Evolutionary conservation across 176 grass and related monocot genomes (phyloP).

Genomic region (Eremochloa ophiuroides): DNA sequence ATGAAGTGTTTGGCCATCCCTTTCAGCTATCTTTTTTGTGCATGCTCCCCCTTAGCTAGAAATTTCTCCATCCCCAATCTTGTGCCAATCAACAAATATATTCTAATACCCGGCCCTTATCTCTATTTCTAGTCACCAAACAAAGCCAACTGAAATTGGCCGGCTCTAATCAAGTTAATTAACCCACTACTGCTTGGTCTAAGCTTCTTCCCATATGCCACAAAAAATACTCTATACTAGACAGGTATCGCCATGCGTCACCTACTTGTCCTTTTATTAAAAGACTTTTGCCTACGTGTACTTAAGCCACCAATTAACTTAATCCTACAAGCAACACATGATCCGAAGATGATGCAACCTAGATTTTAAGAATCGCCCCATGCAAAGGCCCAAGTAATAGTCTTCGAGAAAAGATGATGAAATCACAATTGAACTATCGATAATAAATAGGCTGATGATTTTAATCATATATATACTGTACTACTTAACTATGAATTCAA

Average conservation of each 20-base stretch:
- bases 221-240: constrained; percentile 8
- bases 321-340: constrained; percentile 50
- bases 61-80: constrained; percentile 32
- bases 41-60: constrained; percentile 34
- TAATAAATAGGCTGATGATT: not conserved
- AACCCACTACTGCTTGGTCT: not conserved
- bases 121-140: not conserved
- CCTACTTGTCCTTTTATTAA: constrained; percentile 54
- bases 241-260: constrained; percentile 35
- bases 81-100: constrained; percentile 15
- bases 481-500: not conserved
- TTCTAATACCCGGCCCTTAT: not conserved
- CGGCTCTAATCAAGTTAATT: not conserved
- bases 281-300: constrained; percentile 56
- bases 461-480: not conserved
- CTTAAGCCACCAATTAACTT: constrained; percentile 38
- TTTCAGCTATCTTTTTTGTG: constrained; percentile 48
- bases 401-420: constrained; percentile 24
- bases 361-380: constrained; percentile 29
- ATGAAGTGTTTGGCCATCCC: constrained; percentile 25
- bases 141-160: constrained; percentile 28
- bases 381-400: not conserved
- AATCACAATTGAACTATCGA: not conserved
- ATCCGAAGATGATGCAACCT: constrained; percentile 68
- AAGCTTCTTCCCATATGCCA: not conserved